phyloP scores from a whole-genome alignment of 2,329 filamentous ascomycete species.

The Elsinoe australis region DNA sequence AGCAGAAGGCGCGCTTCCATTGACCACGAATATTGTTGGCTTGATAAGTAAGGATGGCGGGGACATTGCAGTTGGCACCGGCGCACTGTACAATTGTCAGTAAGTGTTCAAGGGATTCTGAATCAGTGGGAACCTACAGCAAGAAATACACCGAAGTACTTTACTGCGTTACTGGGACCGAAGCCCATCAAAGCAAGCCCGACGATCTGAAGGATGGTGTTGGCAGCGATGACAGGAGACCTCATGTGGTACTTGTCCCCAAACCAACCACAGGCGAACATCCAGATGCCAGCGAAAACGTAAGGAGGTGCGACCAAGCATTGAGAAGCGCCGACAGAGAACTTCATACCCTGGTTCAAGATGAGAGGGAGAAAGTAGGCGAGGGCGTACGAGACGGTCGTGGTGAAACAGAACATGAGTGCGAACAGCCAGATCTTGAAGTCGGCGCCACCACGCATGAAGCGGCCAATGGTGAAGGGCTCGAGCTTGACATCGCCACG shows the following conservation, averaged over 20 bases:
- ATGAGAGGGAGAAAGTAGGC: slow-evolving; percentile 75
- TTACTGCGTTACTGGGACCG: slow-evolving; percentile 46
- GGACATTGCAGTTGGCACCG: slow-evolving; percentile 69
- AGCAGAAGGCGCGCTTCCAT: slow-evolving; percentile 76
- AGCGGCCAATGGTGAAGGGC: slow-evolving; percentile 41
- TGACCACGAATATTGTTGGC: slow-evolving; percentile 81
- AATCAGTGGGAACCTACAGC: slow-evolving; percentile 55
- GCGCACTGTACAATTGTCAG: slow-evolving; percentile 54
- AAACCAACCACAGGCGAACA: slow-evolving; percentile 52
- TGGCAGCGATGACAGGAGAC: slow-evolving; percentile 58
- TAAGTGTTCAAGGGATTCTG: too few relatives aligned
- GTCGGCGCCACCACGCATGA: slow-evolving; percentile 41
- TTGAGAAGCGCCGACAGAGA: slow-evolving; percentile 55
- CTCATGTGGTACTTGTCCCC: slow-evolving; percentile 61
- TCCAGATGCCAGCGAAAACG: slow-evolving; percentile 56
- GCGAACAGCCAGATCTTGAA: slow-evolving; percentile 49
- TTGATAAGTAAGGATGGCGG: slow-evolving; percentile 66
- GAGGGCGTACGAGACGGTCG: slow-evolving; percentile 66
- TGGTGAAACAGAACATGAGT: slow-evolving; percentile 53
- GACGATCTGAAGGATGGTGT: slow-evolving; percentile 56
- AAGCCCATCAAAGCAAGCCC: slow-evolving; percentile 69
- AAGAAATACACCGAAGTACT: slow-evolving; percentile 69
- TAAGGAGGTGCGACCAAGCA: slow-evolving; percentile 66
- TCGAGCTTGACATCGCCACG: slow-evolving; percentile 43
- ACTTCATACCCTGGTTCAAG: slow-evolving; percentile 57